Evolutionary conservation across 768 basidiomycete genomes (phyloP).

Genomic region (Tricholoma sp.): DNA sequence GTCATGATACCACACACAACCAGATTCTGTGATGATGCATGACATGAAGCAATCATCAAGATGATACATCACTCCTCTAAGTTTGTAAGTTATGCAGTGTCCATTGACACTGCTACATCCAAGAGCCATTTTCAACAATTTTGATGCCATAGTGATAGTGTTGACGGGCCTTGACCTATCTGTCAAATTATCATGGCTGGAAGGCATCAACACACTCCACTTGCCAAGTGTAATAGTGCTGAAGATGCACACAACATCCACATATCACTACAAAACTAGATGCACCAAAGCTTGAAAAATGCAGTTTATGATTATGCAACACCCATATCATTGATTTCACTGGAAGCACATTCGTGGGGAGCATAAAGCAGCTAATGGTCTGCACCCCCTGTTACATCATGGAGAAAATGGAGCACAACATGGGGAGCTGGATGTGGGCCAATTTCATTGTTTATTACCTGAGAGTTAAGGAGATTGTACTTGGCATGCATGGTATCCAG

Average conservation of each 20-base stretch:
- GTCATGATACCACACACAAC: too few species aligned
- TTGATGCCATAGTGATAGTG: too few species aligned
- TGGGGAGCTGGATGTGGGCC: background rate
- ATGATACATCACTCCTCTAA: too few species aligned
- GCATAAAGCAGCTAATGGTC: background rate
- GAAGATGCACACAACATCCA: background rate
- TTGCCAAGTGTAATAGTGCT: background rate
- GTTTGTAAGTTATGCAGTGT: too few species aligned
- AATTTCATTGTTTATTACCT: background rate
- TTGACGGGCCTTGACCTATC: background rate
- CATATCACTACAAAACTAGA: background rate
- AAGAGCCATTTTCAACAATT: too few species aligned
- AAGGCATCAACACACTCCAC: background rate
- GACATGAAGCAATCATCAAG: too few species aligned
- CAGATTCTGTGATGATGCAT: too few species aligned
- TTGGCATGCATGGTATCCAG: background rate
- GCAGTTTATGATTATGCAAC: background rate
- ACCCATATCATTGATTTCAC: background rate
- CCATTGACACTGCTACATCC: too few species aligned
- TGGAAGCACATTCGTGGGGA: background rate
- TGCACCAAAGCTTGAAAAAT: background rate
- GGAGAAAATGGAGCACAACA: background rate
- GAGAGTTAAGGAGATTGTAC: background rate
- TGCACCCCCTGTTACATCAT: background rate
- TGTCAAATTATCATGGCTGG: background rate